phyloP scores from a whole-genome alignment of 305 asterid species.

The Striga hermonthica region DNA sequence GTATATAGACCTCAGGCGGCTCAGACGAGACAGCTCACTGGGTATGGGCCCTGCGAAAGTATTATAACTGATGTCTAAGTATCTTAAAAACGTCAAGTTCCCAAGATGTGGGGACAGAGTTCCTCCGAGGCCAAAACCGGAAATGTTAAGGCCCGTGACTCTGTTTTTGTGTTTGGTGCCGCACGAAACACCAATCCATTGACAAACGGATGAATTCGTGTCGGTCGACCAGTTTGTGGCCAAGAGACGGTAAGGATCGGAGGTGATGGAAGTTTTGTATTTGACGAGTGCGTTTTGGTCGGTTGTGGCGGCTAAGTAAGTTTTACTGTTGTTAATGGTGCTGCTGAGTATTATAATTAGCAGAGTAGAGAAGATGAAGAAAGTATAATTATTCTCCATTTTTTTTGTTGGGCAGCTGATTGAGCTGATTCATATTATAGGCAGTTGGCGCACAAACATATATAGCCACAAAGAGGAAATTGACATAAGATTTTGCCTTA shows the following conservation, averaged over 20 bases:
- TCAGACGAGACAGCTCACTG: not conserved
- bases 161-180: too few species aligned
- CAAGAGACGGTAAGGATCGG: not conserved
- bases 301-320: not conserved
- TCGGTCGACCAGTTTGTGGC: not conserved
- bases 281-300: not conserved
- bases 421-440: too few species aligned
- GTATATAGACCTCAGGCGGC: constrained; percentile 16
- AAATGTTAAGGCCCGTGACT: too few species aligned
- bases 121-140: too few species aligned
- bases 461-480: too few species aligned
- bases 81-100: too few species aligned
- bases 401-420: too few species aligned
- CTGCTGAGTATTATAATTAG: not conserved
- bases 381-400: too few species aligned
- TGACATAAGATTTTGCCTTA: too few species aligned
- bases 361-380: not conserved
- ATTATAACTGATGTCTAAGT: not conserved
- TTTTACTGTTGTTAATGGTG: not conserved
- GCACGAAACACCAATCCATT: too few species aligned
- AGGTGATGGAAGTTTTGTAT: not conserved
- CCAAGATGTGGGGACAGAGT: too few species aligned
- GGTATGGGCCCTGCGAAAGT: constrained; percentile 2
- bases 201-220: not conserved
- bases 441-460: too few species aligned